phyloP scores from a whole-genome alignment of 1,284 basidiomycete genomes.

The Cryptococcus sp. region DNA sequence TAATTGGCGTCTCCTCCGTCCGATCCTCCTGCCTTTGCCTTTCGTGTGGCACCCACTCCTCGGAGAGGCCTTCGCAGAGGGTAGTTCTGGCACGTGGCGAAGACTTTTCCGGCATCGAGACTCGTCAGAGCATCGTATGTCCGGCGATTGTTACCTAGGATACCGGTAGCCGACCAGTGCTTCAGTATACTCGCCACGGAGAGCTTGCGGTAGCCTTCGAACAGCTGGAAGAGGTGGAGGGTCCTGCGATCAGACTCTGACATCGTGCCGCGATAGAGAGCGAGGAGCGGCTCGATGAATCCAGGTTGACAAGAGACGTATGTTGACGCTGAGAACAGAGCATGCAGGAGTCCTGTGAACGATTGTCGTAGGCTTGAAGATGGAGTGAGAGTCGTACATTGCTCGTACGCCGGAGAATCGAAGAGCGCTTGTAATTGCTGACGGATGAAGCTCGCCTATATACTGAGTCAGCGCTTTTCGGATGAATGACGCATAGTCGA shows the following conservation, averaged over 20 bases:
- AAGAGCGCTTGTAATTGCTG: slow-evolving; percentile 41
- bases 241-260: slow-evolving; percentile 66
- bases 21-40: not conserved
- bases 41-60: slow-evolving; percentile 9
- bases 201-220: slow-evolving; percentile 70
- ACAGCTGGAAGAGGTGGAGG: slow-evolving; percentile 72
- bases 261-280: slow-evolving; percentile 72
- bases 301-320: slow-evolving; percentile 77
- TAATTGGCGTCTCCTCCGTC: slow-evolving; percentile 60
- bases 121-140: slow-evolving; percentile 67
- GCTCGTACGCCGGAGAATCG: slow-evolving; percentile 56
- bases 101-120: slow-evolving; percentile 68
- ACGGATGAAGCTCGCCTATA: slow-evolving; percentile 44
- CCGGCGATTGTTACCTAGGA: slow-evolving; percentile 54
- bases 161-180: slow-evolving; percentile 61
- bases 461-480: not conserved
- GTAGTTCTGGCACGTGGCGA: slow-evolving; percentile 73
- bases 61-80: slow-evolving; percentile 55
- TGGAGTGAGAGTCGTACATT: slow-evolving; percentile 60
- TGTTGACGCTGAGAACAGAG: slow-evolving; percentile 72
- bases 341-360: slow-evolving; percentile 62
- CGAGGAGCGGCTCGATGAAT: slow-evolving; percentile 73
- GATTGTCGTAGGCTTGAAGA: slow-evolving; percentile 62
- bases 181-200: slow-evolving; percentile 66
- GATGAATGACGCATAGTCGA: not conserved